These are phyloP conservation scores for Alternaria alternata DNA, from an alignment of 2,329 filamentous ascomycete genomes.

Conservation along the genomic window DNA sequence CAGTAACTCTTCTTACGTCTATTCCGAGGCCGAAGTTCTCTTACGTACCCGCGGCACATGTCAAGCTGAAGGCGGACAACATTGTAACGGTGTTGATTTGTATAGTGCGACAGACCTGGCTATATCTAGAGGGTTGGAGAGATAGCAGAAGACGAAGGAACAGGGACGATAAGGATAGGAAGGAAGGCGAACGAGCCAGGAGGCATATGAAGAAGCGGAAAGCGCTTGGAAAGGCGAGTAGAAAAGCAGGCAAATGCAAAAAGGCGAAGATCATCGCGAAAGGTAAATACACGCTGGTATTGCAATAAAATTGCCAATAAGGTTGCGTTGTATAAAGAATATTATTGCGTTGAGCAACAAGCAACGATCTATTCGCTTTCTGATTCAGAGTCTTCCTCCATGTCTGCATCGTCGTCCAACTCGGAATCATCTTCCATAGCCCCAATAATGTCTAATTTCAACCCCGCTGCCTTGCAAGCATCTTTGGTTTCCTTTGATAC, in stretches of 20 bases:
- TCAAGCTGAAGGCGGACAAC: conserved; percentile 29
- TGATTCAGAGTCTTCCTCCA: background rate
- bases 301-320: background rate
- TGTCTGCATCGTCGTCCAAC: background rate
- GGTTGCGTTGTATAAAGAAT: too few species aligned
- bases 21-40: conserved; percentile 11
- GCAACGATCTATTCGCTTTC: background rate
- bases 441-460: conserved; percentile 61
- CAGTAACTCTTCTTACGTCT: background rate
- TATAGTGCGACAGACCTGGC: conserved; percentile 10
- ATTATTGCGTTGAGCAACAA: background rate
- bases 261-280: background rate
- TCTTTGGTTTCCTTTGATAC: conserved; percentile 35
- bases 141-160: background rate
- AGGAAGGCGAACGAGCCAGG: background rate
- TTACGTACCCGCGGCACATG: conserved; percentile 18
- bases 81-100: conserved; percentile 20
- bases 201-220: background rate
- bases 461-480: conserved; percentile 28
- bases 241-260: background rate
- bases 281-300: conserved; percentile 8
- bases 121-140: conserved; percentile 14
- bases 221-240: background rate
- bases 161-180: background rate
- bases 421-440: conserved; percentile 23